These are phyloP conservation scores for Brassica napus DNA, from an alignment of 345 rosid genomes.

Conservation along the genomic window DNA sequence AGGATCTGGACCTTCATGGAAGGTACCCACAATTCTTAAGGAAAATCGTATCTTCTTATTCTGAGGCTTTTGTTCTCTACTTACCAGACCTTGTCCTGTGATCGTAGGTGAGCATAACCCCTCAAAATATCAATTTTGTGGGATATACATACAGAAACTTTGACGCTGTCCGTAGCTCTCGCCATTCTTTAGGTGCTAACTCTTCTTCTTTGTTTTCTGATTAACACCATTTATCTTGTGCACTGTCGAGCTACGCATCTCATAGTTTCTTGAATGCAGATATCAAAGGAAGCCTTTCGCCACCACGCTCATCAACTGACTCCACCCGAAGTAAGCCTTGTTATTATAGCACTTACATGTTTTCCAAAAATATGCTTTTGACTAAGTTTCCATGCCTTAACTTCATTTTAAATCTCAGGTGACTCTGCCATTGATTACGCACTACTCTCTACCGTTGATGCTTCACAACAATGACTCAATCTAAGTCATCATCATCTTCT, in stretches of 20 bases:
- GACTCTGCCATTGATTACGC: slow-evolving; percentile 62
- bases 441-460: slow-evolving; percentile 34
- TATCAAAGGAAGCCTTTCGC: slow-evolving; percentile 41
- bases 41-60: neutral
- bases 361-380: neutral
- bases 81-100: neutral
- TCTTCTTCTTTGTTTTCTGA: neutral
- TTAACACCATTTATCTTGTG: neutral
- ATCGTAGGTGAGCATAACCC: slow-evolving; percentile 55
- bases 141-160: slow-evolving; percentile 93
- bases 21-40: slow-evolving; percentile 46
- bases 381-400: neutral
- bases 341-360: neutral
- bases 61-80: slow-evolving; percentile 9
- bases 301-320: slow-evolving; percentile 47
- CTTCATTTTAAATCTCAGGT: slow-evolving; percentile 46
- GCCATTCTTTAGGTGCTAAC: slow-evolving; percentile 52
- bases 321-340: slow-evolving; percentile 52
- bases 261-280: slow-evolving; percentile 39
- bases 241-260: neutral
- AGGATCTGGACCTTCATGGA: slow-evolving; percentile 76
- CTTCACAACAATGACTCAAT: slow-evolving; percentile 24
- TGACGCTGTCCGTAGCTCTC: slow-evolving; percentile 69
- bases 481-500: slow-evolving; percentile 30
- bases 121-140: slow-evolving; percentile 79